These are phyloP conservation scores for Escallonia herrerae DNA, from an alignment of 129 eudicot species.

Conservation along the genomic window DNA sequence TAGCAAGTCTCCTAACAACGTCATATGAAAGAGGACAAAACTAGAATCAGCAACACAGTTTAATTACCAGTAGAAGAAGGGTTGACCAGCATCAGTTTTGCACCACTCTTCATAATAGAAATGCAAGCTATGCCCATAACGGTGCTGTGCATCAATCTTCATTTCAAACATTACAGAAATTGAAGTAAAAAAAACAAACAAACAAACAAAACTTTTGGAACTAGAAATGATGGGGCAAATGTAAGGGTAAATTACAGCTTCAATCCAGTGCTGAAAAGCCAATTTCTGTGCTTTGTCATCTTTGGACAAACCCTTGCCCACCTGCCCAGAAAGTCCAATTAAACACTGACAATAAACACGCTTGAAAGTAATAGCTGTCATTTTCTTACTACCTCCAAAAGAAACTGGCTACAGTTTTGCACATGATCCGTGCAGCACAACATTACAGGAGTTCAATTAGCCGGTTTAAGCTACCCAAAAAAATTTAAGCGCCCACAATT, in stretches of 20 bases:
- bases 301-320: constrained; percentile 78
- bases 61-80: constrained; percentile 88
- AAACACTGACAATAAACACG: too few species aligned
- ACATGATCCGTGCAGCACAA: too few species aligned
- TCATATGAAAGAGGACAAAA: too few species aligned
- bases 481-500: too few species aligned
- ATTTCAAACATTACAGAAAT: constrained; percentile 10
- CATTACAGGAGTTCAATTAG: too few species aligned
- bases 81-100: constrained; percentile 78
- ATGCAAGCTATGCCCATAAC: constrained; percentile 89
- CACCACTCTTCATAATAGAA: constrained; percentile 86
- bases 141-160: constrained; percentile 94
- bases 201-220: not conserved
- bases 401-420: not conserved
- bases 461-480: too few species aligned
- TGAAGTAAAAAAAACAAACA: not conserved
- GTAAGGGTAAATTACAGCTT: constrained; percentile 58
- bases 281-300: constrained; percentile 85
- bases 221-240: not conserved
- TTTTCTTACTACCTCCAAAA: constrained; percentile 9
- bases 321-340: constrained; percentile 42
- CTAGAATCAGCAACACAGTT: not conserved
- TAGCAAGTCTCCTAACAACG: too few species aligned
- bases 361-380: not conserved
- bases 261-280: constrained; percentile 98